These are phyloP conservation scores for Myxozyma udenii DNA, from an alignment of 805 yeast species.

Conservation along the genomic window DNA sequence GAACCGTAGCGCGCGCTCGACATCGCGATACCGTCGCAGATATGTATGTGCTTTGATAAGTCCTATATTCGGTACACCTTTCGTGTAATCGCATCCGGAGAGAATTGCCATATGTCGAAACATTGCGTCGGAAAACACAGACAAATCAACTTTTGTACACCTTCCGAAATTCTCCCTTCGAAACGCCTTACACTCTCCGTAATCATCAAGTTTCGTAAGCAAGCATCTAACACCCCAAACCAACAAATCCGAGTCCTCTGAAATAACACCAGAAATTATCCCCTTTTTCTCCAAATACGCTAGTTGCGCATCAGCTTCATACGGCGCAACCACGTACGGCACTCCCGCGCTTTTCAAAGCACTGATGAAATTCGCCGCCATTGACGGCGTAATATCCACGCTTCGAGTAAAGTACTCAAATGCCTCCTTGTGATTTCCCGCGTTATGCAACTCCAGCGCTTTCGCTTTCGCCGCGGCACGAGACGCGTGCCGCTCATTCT, in stretches of 20 bases:
- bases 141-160: conserved; percentile 50
- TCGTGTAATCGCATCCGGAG: conserved; percentile 96
- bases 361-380: conserved; percentile 84
- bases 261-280: conserved; percentile 75
- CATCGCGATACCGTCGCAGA: conserved; percentile 49
- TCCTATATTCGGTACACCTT: conserved; percentile 81
- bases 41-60: conserved; percentile 67
- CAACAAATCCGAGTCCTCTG: conserved; percentile 91
- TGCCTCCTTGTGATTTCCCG: conserved; percentile 61
- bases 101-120: conserved; percentile 74
- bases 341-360: conserved; percentile 54
- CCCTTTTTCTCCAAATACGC: conserved; percentile 78
- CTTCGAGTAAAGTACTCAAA: conserved; percentile 69
- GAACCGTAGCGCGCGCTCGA: conserved; percentile 56
- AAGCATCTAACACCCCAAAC: conserved; percentile 78
- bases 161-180: conserved; percentile 52
- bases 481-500: conserved; percentile 35
- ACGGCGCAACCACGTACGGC: conserved; percentile 88
- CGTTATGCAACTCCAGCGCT: conserved; percentile 51
- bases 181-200: conserved; percentile 69
- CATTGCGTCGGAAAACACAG: conserved; percentile 53
- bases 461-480: conserved; percentile 57
- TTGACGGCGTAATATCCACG: conserved; percentile 81
- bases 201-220: conserved; percentile 73
- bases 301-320: conserved; percentile 97